A percentile compares a stretch with the other conserved stretches of the same genome.
Evolutionary conservation across 305 asterid genomes (phyloP).

Genomic region (Plantago lanceolata): DNA sequence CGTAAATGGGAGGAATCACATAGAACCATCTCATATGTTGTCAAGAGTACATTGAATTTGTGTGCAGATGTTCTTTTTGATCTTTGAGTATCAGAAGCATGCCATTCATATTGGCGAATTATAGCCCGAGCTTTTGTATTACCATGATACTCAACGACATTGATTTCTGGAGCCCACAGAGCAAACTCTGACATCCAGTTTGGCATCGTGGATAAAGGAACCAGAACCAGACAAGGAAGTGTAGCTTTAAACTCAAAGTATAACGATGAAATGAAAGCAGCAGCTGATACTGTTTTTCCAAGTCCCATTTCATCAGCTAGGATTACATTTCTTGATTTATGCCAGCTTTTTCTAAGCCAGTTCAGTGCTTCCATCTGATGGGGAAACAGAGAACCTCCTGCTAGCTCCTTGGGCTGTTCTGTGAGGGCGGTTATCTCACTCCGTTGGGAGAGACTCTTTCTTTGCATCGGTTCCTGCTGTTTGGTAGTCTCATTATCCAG

Average conservation of each 20-base stretch:
- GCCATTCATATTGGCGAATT: conserved; percentile 96
- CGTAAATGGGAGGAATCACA: conserved; percentile 76
- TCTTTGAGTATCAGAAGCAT: conserved; percentile 48
- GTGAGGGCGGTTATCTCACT: conserved; percentile 62
- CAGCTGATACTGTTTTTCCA: conserved; percentile 94
- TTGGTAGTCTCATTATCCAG: conserved; percentile 46
- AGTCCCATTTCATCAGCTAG: conserved; percentile 99
- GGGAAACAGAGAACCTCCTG: conserved; percentile 84
- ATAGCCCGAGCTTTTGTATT: conserved; percentile 69
- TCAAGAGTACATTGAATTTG: conserved; percentile 87
- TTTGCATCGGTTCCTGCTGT: conserved; percentile 41
- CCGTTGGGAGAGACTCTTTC: conserved; percentile 36
- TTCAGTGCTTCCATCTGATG: conserved; percentile 98
- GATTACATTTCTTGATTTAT: conserved; percentile 82
- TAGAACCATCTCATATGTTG: conserved; percentile 96
- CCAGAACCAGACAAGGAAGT: conserved; percentile 90
- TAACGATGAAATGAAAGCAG: conserved; percentile 84
- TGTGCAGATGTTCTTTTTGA: conserved; percentile 49
- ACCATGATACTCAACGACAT: conserved; percentile 96
- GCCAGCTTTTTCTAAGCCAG: conserved; percentile 98
- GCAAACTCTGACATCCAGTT: conserved; percentile 97
- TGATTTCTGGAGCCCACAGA: conserved; percentile 90
- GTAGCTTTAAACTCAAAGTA: conserved; percentile 73
- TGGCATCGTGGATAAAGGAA: conserved; percentile 98
- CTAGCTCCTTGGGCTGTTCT: conserved; percentile 89